A percentile compares a stretch with the other conserved stretches of the same genome.
These are phyloP conservation scores for Suillus subluteus DNA, from an alignment of 768 basidiomycete genomes.

Conservation along the genomic window DNA sequence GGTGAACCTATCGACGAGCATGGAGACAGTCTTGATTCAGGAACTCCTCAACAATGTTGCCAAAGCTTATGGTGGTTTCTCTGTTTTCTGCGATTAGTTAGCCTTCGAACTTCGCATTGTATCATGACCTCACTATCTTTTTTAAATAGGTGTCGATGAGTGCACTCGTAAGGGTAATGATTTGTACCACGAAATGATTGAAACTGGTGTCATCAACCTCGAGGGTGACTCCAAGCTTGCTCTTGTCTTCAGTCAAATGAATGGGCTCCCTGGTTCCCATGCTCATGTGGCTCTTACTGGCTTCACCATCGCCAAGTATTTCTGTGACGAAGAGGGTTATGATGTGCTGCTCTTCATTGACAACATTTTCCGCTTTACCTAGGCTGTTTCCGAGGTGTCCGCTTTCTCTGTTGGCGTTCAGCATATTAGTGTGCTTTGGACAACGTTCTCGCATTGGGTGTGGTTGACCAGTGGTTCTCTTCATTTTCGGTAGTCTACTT, in stretches of 20 bases:
- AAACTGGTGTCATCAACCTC: slow-evolving; percentile 99
- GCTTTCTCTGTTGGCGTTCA: too few relatives aligned
- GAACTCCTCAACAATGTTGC: slow-evolving; percentile 99
- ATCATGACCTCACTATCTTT: slow-evolving; percentile 18
- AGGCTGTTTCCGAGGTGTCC: slow-evolving; percentile 99
- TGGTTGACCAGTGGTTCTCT: too few relatives aligned
- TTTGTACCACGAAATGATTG: slow-evolving; percentile 99
- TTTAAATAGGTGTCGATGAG: slow-evolving; percentile 88
- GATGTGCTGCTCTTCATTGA: slow-evolving; percentile 99
- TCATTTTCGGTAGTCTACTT: too few relatives aligned
- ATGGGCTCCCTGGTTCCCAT: slow-evolving; percentile 99
- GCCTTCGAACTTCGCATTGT: not conserved
- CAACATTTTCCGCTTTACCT: slow-evolving; percentile 99
- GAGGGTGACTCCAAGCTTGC: slow-evolving; percentile 99
- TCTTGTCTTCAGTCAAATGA: slow-evolving; percentile 99
- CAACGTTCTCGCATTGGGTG: too few relatives aligned
- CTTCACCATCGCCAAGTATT: slow-evolving; percentile 99
- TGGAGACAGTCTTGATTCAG: slow-evolving; percentile 99
- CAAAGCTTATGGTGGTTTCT: slow-evolving; percentile 99
- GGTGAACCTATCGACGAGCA: slow-evolving; percentile 99
- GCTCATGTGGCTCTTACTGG: slow-evolving; percentile 99
- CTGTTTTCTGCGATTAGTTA: slow-evolving; percentile 90
- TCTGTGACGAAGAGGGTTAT: slow-evolving; percentile 99
- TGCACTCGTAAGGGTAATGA: slow-evolving; percentile 99
- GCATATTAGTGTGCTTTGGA: too few relatives aligned